Percentiles rank a stretch among this genome's conserved stretches.
phyloP scores from a whole-genome alignment of 495 filamentous ascomycete genomes.

The Lophium mytilinum region DNA sequence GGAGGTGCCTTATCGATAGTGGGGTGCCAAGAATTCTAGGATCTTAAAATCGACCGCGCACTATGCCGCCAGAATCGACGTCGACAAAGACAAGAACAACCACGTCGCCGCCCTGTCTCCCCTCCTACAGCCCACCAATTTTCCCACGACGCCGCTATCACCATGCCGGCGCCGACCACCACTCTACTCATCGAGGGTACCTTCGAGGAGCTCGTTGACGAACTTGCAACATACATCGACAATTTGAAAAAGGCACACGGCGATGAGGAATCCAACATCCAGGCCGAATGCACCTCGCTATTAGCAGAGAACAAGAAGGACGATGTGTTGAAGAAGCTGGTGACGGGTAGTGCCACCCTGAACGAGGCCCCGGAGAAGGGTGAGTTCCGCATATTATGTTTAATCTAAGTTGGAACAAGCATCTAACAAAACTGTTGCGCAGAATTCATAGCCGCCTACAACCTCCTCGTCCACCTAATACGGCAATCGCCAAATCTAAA shows the following conservation, averaged over 20 bases:
- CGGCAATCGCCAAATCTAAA: conserved; percentile 72
- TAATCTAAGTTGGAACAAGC: neutral
- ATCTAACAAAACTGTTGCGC: neutral
- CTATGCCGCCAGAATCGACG: too few relatives aligned
- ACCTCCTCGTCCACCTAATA: conserved; percentile 88
- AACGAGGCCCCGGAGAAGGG: conserved; percentile 84
- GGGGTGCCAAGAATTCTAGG: too few relatives aligned
- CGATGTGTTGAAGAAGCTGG: conserved; percentile 80
- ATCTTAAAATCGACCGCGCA: too few relatives aligned
- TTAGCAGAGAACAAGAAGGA: conserved; percentile 56
- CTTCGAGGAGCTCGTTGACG: conserved; percentile 80
- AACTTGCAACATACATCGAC: conserved; percentile 80
- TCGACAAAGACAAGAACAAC: neutral
- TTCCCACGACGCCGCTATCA: neutral
- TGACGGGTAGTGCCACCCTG: conserved; percentile 60
- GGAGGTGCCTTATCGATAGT: too few relatives aligned
- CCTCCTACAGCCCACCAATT: neutral
- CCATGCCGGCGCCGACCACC: conserved; percentile 35
- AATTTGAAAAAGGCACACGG: conserved; percentile 46
- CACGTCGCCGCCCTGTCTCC: neutral
- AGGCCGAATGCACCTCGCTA: conserved; percentile 64
- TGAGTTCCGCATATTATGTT: conserved; percentile 21
- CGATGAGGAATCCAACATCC: conserved; percentile 48
- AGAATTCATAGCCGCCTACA: conserved; percentile 92
- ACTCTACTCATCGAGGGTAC: conserved; percentile 80